Evolutionary conservation across 305 asterid species (phyloP).

Genomic region (Vinca major): DNA sequence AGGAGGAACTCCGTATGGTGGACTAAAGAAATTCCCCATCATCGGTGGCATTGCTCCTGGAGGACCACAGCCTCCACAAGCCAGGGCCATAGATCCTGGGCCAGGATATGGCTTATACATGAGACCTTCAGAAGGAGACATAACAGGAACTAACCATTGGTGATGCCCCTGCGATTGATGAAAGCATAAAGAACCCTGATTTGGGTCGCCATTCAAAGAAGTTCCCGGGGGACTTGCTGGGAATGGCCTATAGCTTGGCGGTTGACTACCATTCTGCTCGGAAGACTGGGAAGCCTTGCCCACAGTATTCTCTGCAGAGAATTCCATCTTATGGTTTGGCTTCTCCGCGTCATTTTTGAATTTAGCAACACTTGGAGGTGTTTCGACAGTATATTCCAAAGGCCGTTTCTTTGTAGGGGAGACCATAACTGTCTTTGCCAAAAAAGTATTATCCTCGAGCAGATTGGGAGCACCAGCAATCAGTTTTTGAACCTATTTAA

Average conservation of each 20-base stretch:
- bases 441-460: conserved; percentile 35
- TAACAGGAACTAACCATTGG: conserved; percentile 81
- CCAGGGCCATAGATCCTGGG: conserved; percentile 33
- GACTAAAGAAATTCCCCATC: conserved; percentile 36
- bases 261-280: conserved; percentile 31
- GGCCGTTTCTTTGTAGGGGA: conserved; percentile 39
- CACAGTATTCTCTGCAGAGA: conserved; percentile 51
- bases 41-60: conserved; percentile 31
- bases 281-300: conserved; percentile 38
- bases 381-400: conserved; percentile 29
- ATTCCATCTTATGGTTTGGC: conserved; percentile 41
- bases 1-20: conserved; percentile 41
- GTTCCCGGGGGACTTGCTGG: conserved; percentile 23
- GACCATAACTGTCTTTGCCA: conserved; percentile 35
- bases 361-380: conserved; percentile 27
- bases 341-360: conserved; percentile 28
- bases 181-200: conserved; percentile 29
- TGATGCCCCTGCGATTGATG: conserved; percentile 56
- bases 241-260: conserved; percentile 25
- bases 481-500: conserved; percentile 61
- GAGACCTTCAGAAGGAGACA: conserved; percentile 89
- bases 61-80: conserved; percentile 33
- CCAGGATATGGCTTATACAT: conserved; percentile 77
- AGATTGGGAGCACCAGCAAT: conserved; percentile 59
- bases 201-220: conserved; percentile 24